Evolutionary conservation across 805 yeast species (phyloP).

Genomic region (Hemisphaericaspora nanyangensis): DNA sequence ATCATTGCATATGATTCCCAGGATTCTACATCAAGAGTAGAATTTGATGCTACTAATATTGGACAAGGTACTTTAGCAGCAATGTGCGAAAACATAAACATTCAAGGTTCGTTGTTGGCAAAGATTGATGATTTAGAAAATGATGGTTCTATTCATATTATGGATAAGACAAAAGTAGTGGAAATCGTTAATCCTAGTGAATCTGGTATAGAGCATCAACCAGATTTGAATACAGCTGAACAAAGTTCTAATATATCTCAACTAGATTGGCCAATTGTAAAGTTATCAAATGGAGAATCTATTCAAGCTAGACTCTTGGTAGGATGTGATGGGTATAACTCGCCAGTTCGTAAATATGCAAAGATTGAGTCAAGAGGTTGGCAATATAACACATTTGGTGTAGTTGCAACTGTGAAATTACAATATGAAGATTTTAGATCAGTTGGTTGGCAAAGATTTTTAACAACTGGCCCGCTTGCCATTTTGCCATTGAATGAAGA

Average conservation of each 20-base stretch:
- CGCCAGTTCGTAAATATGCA: constrained; percentile 84
- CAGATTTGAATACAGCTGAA: constrained; percentile 15
- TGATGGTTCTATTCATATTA: constrained; percentile 30
- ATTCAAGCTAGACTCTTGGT: constrained; percentile 72
- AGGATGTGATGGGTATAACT: constrained; percentile 95
- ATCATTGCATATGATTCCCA: constrained; percentile 84
- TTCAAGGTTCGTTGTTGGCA: constrained; percentile 69
- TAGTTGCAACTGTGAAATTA: constrained; percentile 83
- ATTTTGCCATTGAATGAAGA: constrained; percentile 83
- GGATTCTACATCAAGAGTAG: constrained; percentile 54
- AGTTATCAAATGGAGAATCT: constrained; percentile 58
- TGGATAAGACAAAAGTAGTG: constrained; percentile 67
- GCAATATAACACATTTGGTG: constrained; percentile 83
- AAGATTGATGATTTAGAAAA: constrained; percentile 34
- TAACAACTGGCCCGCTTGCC: constrained; percentile 91
- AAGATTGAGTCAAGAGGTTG: constrained; percentile 87
- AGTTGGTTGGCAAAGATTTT: constrained; percentile 90
- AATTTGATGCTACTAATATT: constrained; percentile 60
- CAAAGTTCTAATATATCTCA: constrained; percentile 20
- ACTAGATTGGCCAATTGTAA: constrained; percentile 72
- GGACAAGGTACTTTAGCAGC: constrained; percentile 48
- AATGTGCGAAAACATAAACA: constrained; percentile 85
- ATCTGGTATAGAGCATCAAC: constrained; percentile 9
- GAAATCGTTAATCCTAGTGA: constrained; percentile 34
- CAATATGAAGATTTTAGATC: constrained; percentile 67